Evolutionary conservation across 2,329 filamentous ascomycete genomes (phyloP).

Genomic region (Penicillium sp.): DNA sequence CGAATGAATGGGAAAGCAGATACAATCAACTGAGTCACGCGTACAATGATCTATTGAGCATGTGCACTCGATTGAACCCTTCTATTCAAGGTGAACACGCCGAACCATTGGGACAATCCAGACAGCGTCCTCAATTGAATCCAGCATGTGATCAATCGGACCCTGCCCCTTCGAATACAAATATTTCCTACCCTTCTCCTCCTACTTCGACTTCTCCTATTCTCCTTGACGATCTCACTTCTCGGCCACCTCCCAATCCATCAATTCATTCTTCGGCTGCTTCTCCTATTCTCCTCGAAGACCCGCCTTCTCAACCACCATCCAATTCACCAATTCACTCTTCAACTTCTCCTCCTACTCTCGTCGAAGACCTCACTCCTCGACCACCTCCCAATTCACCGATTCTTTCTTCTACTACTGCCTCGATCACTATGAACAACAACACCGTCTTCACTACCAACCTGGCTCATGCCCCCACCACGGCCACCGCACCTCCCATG

Average conservation of each 20-base stretch:
- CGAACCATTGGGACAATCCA: not conserved
- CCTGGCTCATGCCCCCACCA: too few relatives aligned
- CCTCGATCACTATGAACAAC: too few relatives aligned
- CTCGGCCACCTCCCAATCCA: not conserved
- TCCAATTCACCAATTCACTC: too few relatives aligned
- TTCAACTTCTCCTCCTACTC: not conserved
- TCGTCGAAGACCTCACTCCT: not conserved
- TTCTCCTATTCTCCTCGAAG: not conserved
- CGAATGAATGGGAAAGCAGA: not conserved
- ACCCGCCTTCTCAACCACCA: not conserved
- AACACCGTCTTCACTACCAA: too few relatives aligned
- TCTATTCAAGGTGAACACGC: not conserved
- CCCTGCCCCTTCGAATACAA: not conserved
- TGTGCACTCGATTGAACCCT: not conserved
- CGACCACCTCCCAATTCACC: too few relatives aligned
- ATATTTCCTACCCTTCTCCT: not conserved
- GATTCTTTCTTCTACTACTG: too few relatives aligned
- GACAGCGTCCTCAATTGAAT: not conserved
- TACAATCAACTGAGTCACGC: not conserved
- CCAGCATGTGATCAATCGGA: not conserved
- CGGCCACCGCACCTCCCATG: too few relatives aligned
- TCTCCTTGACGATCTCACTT: not conserved
- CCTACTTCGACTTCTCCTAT: not conserved
- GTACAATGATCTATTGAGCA: not conserved
- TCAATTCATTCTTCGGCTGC: not conserved